Evolutionary conservation across 106 monocot genomes (phyloP).

Genomic region (Dactylorhiza incarnata): DNA sequence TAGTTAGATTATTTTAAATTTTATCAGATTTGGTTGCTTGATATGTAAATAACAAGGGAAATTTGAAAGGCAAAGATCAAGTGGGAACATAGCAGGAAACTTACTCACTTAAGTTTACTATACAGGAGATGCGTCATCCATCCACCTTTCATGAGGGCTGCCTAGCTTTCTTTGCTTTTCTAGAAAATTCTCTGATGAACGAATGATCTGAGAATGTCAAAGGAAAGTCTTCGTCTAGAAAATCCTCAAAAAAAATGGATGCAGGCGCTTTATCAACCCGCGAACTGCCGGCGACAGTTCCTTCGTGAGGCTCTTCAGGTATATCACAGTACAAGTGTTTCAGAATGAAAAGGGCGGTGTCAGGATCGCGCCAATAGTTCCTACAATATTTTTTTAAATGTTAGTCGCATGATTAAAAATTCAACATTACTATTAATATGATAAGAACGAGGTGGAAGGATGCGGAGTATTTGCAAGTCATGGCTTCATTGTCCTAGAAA

Average conservation of each 20-base stretch:
- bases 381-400: conserved; percentile 18
- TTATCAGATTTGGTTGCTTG: too few species aligned
- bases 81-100: too few species aligned
- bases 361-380: conserved; percentile 96
- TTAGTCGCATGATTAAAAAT: not conserved
- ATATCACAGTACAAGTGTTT: conserved; percentile 90
- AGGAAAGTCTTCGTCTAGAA: conserved; percentile 70
- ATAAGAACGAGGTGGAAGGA: not conserved
- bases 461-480: not conserved
- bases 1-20: too few species aligned
- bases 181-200: conserved; percentile 55
- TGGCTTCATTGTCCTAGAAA: not conserved
- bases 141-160: not conserved
- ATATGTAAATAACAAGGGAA: too few species aligned
- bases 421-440: not conserved
- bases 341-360: conserved; percentile 93
- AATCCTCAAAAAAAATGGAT: conserved; percentile 56
- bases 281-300: conserved; percentile 11
- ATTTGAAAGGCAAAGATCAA: too few species aligned
- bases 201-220: conserved; percentile 73
- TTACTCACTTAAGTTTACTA: too few species aligned
- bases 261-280: conserved; percentile 9
- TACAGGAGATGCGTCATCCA: too few species aligned
- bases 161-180: conserved; percentile 52
- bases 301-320: conserved; percentile 50